Conservation (phyloP, 2,329 filamentous ascomycete species). For the Nemania sp. region DNA sequence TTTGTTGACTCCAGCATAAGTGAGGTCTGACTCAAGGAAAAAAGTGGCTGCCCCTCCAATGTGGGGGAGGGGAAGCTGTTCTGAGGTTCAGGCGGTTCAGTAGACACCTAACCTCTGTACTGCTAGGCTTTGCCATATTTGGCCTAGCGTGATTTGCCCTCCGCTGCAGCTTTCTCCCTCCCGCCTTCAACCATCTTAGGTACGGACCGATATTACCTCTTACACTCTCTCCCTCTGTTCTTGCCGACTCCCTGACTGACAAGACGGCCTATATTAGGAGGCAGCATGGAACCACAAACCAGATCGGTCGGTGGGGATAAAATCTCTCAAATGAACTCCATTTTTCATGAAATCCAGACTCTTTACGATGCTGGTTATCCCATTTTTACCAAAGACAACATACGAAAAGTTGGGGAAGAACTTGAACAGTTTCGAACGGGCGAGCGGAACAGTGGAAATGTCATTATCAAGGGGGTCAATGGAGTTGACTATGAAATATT, state of each 20-base stretch:
- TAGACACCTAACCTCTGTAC: too few relatives aligned
- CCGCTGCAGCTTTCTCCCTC: too few relatives aligned
- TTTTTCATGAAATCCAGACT: conserved; percentile 15
- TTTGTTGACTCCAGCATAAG: neutral
- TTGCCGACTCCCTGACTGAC: too few relatives aligned
- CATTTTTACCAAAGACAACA: conserved; percentile 21
- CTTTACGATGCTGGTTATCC: conserved; percentile 22
- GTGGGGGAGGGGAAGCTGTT: neutral
- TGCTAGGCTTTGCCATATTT: too few relatives aligned
- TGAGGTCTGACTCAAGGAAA: conserved; percentile 13
- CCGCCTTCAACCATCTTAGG: too few relatives aligned
- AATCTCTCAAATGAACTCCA: conserved; percentile 10
- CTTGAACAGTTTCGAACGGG: conserved; percentile 12
- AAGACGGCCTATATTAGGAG: too few relatives aligned
- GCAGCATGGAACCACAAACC: too few relatives aligned
- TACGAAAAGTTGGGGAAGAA: conserved; percentile 16
- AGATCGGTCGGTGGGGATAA: neutral
- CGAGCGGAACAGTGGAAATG: conserved; percentile 6
- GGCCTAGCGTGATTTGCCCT: too few relatives aligned
- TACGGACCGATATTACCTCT: too few relatives aligned
- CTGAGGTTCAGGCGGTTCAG: too few relatives aligned
- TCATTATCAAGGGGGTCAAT: conserved; percentile 17
- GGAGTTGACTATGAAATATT: conserved; percentile 21
- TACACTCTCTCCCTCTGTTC: too few relatives aligned
- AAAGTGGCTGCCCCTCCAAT: conserved; percentile 18